phyloP scores from a whole-genome alignment of 1,139 yeast species.

The Arxiozyma bovina region DNA sequence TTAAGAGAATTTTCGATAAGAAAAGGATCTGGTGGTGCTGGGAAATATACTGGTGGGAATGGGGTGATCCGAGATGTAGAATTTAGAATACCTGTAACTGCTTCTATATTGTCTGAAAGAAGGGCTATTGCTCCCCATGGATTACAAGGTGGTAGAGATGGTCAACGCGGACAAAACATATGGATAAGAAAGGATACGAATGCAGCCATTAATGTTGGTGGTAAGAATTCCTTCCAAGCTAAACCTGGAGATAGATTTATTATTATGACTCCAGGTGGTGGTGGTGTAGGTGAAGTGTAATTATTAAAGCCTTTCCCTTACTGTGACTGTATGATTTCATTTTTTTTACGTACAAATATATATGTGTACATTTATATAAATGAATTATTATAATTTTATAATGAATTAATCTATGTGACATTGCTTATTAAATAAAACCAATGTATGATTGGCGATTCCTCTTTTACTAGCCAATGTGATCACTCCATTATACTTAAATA shows the following conservation, averaged over 20 bases:
- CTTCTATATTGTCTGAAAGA: constrained; percentile 54
- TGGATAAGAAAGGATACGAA: constrained; percentile 38
- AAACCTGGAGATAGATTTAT: constrained; percentile 48
- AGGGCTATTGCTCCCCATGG: constrained; percentile 56
- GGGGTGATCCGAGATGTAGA: constrained; percentile 58
- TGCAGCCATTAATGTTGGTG: constrained; percentile 42
- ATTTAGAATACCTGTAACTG: constrained; percentile 46
- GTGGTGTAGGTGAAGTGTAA: constrained; percentile 30
- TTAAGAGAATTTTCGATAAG: constrained; percentile 48
- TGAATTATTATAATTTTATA: too few species aligned
- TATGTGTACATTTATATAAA: too few species aligned
- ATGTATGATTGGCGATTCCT: background rate
- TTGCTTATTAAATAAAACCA: background rate
- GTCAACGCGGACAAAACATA: constrained; percentile 49
- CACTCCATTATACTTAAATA: too few species aligned
- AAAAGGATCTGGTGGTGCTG: constrained; percentile 49
- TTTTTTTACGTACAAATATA: background rate
- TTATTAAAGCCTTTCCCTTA: too few species aligned
- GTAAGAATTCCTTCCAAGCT: constrained; percentile 45
- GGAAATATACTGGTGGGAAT: constrained; percentile 49
- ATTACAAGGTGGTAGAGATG: constrained; percentile 50
- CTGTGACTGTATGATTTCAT: background rate
- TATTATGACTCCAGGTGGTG: constrained; percentile 50
- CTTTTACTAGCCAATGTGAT: background rate
- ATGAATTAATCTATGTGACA: too few species aligned